A percentile compares a stretch with the other conserved stretches of the same genome.
Evolutionary conservation across 148 eudicot genomes (phyloP).

Genomic region (Spergularia bocconei): DNA sequence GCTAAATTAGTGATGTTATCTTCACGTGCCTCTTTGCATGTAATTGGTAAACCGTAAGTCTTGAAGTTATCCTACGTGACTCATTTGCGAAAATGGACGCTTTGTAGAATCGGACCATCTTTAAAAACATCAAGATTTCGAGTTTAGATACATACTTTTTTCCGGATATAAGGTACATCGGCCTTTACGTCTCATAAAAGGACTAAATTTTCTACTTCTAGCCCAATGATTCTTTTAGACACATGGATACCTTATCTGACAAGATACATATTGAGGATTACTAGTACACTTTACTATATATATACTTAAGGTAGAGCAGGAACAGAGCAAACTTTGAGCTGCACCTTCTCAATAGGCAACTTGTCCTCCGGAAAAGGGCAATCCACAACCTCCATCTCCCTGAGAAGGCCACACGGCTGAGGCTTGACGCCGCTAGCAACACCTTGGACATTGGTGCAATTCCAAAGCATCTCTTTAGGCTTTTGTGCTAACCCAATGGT

Average conservation of each 20-base stretch:
- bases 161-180: too few species aligned
- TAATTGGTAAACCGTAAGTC: too few species aligned
- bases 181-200: too few species aligned
- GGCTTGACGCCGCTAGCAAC: constrained; percentile 55
- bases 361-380: constrained; percentile 61
- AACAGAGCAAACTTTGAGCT: constrained; percentile 48
- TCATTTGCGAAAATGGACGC: too few species aligned
- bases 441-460: constrained; percentile 64
- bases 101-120: too few species aligned
- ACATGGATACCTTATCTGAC: background rate
- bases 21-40: too few species aligned
- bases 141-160: too few species aligned
- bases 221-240: too few species aligned
- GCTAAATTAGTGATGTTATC: too few species aligned
- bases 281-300: background rate
- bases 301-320: constrained; percentile 14
- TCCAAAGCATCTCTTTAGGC: constrained; percentile 67
- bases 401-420: constrained; percentile 50
- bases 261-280: background rate
- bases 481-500: constrained; percentile 36
- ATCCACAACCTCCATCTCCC: constrained; percentile 21
- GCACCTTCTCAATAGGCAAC: constrained; percentile 62
- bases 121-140: too few species aligned
- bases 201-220: too few species aligned
- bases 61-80: too few species aligned